Percentiles rank a stretch among this genome's conserved stretches.
Evolutionary conservation across 148 eudicot species (phyloP).

Genomic region (Rhododendron henanense): DNA sequence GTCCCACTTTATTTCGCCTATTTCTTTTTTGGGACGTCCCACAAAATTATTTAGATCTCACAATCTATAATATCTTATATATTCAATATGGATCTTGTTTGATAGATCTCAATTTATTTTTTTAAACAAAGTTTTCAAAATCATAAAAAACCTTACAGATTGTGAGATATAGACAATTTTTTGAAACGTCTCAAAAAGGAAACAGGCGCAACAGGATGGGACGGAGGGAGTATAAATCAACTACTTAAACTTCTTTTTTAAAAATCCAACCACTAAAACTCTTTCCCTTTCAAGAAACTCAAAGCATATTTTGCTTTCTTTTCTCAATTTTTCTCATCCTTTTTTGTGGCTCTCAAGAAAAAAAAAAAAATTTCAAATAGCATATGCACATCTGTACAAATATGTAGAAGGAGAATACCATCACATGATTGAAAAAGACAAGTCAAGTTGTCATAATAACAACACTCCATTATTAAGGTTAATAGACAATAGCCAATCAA

Average conservation of each 20-base stretch:
- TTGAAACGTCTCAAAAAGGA: no score
- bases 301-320: background rate
- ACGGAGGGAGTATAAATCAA: no score
- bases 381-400: background rate
- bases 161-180: no score
- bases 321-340: background rate
- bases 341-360: background rate
- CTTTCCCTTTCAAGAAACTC: background rate
- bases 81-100: no score
- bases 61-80: no score
- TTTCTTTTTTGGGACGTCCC: no score
- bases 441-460: background rate
- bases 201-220: no score
- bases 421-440: background rate
- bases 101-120: no score
- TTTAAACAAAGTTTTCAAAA: no score
- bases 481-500: background rate
- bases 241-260: background rate
- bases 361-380: background rate
- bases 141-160: no score
- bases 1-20: no score
- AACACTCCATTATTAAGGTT: background rate
- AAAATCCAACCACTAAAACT: background rate
- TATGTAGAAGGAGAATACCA: background rate
- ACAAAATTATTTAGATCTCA: no score